Evolutionary conservation across 805 yeast genomes (phyloP).

Genomic region (Metschnikowia rubicola): DNA sequence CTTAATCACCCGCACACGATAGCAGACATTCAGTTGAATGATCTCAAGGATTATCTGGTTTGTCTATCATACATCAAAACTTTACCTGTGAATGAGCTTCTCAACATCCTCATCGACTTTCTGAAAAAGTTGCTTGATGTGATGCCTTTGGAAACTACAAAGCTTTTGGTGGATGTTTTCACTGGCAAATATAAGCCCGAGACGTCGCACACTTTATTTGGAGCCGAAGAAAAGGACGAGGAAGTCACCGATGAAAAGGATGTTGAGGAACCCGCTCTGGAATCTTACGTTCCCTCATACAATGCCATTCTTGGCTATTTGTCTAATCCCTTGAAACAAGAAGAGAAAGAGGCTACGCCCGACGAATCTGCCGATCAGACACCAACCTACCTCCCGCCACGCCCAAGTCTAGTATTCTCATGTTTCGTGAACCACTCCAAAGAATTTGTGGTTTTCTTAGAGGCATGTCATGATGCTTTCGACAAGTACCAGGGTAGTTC

Average conservation of each 20-base stretch:
- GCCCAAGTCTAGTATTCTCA: constrained; percentile 81
- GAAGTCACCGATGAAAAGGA: constrained; percentile 13
- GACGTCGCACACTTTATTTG: constrained; percentile 10
- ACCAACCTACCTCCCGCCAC: constrained; percentile 87
- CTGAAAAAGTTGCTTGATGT: constrained; percentile 62
- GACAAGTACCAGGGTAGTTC: constrained; percentile 68
- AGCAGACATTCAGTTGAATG: constrained; percentile 70
- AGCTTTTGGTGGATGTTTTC: constrained; percentile 77
- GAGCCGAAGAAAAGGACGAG: constrained; percentile 1
- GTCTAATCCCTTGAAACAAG: constrained; percentile 7
- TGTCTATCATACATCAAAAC: constrained; percentile 67
- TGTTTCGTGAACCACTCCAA: constrained; percentile 82
- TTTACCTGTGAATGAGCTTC: constrained; percentile 69
- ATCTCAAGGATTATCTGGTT: constrained; percentile 54
- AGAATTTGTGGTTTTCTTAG: constrained; percentile 87
- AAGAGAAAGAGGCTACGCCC: neutral
- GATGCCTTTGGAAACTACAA: constrained; percentile 78
- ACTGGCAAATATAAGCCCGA: constrained; percentile 74
- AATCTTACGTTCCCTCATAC: constrained; percentile 13
- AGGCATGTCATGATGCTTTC: constrained; percentile 81
- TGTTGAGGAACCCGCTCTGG: constrained; percentile 7
- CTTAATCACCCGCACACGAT: constrained; percentile 71
- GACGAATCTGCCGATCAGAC: neutral
- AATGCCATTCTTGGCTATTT: constrained; percentile 17
- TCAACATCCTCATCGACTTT: constrained; percentile 64